phyloP scores from a whole-genome alignment of 345 rosid species.

The Heritiera fomes region DNA sequence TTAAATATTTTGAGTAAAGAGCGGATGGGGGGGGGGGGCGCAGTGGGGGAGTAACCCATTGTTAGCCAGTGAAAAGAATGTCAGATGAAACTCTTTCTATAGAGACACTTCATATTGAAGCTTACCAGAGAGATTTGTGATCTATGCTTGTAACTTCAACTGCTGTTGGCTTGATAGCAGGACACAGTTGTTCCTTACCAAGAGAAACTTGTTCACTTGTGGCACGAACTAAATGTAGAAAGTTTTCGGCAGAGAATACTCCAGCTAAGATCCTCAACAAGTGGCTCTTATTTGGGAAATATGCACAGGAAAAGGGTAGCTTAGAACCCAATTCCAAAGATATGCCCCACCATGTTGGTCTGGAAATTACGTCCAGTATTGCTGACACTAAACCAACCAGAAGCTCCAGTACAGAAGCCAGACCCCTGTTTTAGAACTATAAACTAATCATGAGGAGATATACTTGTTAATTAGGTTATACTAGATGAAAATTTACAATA shows the following conservation, averaged over 20 bases:
- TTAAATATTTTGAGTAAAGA: not conserved
- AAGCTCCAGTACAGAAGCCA: slow-evolving; percentile 54
- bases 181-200: slow-evolving; percentile 25
- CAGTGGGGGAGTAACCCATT: not conserved
- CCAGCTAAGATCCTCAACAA: slow-evolving; percentile 52
- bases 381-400: slow-evolving; percentile 50
- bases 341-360: slow-evolving; percentile 73
- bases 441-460: slow-evolving; percentile 22
- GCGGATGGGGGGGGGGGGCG: not conserved
- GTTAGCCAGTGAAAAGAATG: not conserved
- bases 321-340: slow-evolving; percentile 52
- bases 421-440: slow-evolving; percentile 57
- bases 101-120: slow-evolving; percentile 15
- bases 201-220: slow-evolving; percentile 28
- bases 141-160: slow-evolving; percentile 36
- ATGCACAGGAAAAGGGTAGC: slow-evolving; percentile 66
- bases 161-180: slow-evolving; percentile 28
- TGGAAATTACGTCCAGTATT: slow-evolving; percentile 52
- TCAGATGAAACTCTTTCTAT: not conserved
- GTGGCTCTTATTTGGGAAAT: slow-evolving; percentile 52
- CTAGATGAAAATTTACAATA: not conserved
- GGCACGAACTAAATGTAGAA: slow-evolving; percentile 44
- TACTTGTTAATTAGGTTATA: slow-evolving; percentile 1
- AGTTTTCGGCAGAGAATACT: slow-evolving; percentile 44
- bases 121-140: slow-evolving; percentile 68